phyloP scores from a whole-genome alignment of 2,329 filamentous ascomycete species.

The Periconia sp. region DNA sequence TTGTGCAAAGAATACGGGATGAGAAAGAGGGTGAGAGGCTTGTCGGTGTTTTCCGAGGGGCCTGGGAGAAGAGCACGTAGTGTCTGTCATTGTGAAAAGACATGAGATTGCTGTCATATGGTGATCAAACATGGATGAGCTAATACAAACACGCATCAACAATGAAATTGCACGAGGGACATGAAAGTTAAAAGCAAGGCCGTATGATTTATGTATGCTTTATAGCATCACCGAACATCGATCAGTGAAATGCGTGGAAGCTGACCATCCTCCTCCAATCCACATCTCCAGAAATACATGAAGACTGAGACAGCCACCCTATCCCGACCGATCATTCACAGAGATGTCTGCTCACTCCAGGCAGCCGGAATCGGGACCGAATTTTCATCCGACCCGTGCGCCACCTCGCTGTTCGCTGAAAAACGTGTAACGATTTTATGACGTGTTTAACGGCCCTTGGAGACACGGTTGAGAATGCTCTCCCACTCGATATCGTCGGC shows the following conservation, averaged over 20 bases:
- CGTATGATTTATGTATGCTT: background rate
- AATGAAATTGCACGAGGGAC: too few species aligned
- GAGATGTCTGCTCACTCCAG: background rate
- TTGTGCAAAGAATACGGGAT: slow-evolving; percentile 78
- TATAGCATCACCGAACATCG: background rate
- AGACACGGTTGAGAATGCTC: slow-evolving; percentile 60
- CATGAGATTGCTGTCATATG: too few species aligned
- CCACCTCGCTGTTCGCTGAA: background rate
- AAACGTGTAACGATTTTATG: background rate
- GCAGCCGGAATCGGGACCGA: background rate
- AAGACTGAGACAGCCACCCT: background rate
- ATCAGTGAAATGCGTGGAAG: background rate
- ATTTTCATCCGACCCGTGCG: slow-evolving; percentile 1
- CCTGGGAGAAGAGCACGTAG: slow-evolving; percentile 59
- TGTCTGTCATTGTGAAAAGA: background rate
- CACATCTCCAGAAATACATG: background rate
- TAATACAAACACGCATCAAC: too few species aligned
- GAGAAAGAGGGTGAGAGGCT: slow-evolving; percentile 65
- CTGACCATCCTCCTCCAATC: too few species aligned
- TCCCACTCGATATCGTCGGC: slow-evolving; percentile 79
- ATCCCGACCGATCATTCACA: background rate
- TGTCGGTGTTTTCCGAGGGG: slow-evolving; percentile 67
- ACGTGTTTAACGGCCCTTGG: slow-evolving; percentile 51
- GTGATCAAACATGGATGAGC: too few species aligned
- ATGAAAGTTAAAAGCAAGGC: background rate